Percentiles rank a stretch among this genome's conserved stretches.
Conservation (phyloP, 495 filamentous ascomycete species). For the Chaetomium tenue region DNA sequence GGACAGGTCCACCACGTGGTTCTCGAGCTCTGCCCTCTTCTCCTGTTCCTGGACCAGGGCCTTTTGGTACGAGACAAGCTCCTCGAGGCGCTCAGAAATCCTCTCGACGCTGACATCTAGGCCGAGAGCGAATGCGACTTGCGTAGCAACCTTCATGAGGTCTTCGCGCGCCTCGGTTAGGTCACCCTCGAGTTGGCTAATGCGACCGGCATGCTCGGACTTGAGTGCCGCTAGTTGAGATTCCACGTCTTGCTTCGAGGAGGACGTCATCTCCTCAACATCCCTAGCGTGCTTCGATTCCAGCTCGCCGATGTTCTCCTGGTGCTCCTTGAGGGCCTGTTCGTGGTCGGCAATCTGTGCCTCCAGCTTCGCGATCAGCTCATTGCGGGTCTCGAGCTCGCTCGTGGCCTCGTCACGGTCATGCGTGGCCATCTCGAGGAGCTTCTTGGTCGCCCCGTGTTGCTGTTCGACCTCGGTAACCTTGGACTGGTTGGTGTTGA, state of each 20-base stretch:
- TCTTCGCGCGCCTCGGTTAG: constrained; percentile 68
- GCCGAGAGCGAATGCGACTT: constrained; percentile 53
- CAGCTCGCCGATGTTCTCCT: constrained; percentile 48
- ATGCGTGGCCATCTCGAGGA: constrained; percentile 53
- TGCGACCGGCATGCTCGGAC: constrained; percentile 57
- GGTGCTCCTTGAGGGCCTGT: constrained; percentile 48
- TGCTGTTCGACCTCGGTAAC: constrained; percentile 66
- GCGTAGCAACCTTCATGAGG: constrained; percentile 59
- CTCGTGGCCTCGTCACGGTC: constrained; percentile 44
- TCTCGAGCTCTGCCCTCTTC: constrained; percentile 52
- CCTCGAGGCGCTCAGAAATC: constrained; percentile 53
- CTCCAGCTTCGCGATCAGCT: constrained; percentile 57
- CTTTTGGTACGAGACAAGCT: constrained; percentile 51
- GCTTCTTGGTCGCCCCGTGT: constrained; percentile 56
- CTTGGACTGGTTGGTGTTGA: constrained; percentile 60
- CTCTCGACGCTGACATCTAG: constrained; percentile 56
- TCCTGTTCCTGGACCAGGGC: constrained; percentile 55
- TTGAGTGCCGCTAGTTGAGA: constrained; percentile 46
- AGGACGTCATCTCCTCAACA: constrained; percentile 49
- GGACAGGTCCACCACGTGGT: constrained; percentile 49
- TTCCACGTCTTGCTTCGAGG: constrained; percentile 44
- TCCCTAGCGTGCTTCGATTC: constrained; percentile 47
- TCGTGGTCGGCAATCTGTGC: constrained; percentile 55
- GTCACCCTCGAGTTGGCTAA: constrained; percentile 64
- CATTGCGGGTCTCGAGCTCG: constrained; percentile 47